Conservation (phyloP, 2,329 filamentous ascomycete genomes). For the Pseudocercospora fuligena region DNA sequence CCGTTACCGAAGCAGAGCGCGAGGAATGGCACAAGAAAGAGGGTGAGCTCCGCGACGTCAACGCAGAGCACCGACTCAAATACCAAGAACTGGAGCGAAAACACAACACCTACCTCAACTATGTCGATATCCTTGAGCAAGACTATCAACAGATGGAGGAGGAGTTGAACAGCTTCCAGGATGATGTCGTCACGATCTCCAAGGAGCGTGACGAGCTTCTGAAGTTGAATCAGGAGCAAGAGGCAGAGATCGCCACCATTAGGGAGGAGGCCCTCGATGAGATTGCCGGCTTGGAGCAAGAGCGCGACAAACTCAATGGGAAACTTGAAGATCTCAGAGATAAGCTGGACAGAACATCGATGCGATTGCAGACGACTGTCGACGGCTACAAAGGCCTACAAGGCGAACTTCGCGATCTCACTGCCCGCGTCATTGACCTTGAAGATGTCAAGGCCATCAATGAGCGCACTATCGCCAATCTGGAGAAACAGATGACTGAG, state of each 20-base stretch:
- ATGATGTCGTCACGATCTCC: slow-evolving; percentile 79
- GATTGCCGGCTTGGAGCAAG: slow-evolving; percentile 53
- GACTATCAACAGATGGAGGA: slow-evolving; percentile 74
- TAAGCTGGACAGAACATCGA: slow-evolving; percentile 61
- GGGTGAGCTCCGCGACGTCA: slow-evolving; percentile 80
- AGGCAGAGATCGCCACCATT: slow-evolving; percentile 57
- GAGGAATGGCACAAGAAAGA: slow-evolving; percentile 86
- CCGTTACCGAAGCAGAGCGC: slow-evolving; percentile 77
- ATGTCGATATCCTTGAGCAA: slow-evolving; percentile 75
- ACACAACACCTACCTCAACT: slow-evolving; percentile 76
- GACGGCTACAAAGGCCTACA: slow-evolving; percentile 93
- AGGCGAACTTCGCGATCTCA: slow-evolving; percentile 89
- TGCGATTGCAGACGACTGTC: slow-evolving; percentile 71
- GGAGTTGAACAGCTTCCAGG: slow-evolving; percentile 77
- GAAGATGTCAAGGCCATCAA: slow-evolving; percentile 89
- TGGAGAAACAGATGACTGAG: slow-evolving; percentile 81
- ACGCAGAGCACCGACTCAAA: slow-evolving; percentile 83
- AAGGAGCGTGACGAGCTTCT: slow-evolving; percentile 85
- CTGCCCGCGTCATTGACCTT: slow-evolving; percentile 80
- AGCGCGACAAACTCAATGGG: slow-evolving; percentile 49
- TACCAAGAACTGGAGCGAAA: slow-evolving; percentile 88
- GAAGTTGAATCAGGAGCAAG: slow-evolving; percentile 70
- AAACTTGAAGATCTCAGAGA: slow-evolving; percentile 56
- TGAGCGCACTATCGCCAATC: slow-evolving; percentile 75
- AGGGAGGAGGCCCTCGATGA: slow-evolving; percentile 64